Evolutionary conservation across 164 flowering plant genomes (phyloP).

Genomic region (Chimonanthus salicifolius): DNA sequence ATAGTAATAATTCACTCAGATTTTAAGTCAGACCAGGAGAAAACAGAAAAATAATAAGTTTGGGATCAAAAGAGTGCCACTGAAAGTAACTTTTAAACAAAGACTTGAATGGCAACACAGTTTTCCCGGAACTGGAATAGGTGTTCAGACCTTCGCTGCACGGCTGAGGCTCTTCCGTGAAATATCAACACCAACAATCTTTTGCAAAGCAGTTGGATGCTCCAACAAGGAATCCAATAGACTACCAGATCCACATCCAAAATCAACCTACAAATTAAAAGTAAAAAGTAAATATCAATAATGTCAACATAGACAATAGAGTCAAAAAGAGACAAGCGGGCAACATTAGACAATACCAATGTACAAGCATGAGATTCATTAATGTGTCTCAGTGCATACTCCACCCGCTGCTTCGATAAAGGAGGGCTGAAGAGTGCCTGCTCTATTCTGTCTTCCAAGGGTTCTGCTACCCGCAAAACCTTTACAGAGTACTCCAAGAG

Average conservation of each 20-base stretch:
- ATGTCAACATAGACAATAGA: background rate
- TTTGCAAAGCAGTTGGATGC: constrained; percentile 57
- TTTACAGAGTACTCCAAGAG: constrained; percentile 56
- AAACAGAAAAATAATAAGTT: no score
- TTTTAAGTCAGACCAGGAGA: background rate
- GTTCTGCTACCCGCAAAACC: constrained; percentile 64
- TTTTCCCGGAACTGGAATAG: background rate
- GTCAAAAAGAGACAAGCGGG: background rate
- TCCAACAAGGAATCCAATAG: constrained; percentile 67
- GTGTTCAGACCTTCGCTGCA: constrained; percentile 76
- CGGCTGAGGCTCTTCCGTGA: constrained; percentile 71
- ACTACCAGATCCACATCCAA: constrained; percentile 96
- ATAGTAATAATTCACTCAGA: background rate
- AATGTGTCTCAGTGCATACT: constrained; percentile 70
- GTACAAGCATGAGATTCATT: constrained; percentile 60
- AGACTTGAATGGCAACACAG: background rate
- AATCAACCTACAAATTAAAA: constrained; percentile 63
- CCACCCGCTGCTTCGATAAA: constrained; percentile 92
- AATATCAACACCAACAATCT: constrained; percentile 81
- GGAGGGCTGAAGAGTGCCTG: constrained; percentile 95
- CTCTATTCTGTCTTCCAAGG: constrained; percentile 93
- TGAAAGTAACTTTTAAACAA: background rate
- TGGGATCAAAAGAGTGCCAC: no score
- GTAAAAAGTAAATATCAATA: background rate
- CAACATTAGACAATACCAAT: constrained; percentile 42